phyloP scores from a whole-genome alignment of 805 yeast genomes.

The Spathaspora arborariae region DNA sequence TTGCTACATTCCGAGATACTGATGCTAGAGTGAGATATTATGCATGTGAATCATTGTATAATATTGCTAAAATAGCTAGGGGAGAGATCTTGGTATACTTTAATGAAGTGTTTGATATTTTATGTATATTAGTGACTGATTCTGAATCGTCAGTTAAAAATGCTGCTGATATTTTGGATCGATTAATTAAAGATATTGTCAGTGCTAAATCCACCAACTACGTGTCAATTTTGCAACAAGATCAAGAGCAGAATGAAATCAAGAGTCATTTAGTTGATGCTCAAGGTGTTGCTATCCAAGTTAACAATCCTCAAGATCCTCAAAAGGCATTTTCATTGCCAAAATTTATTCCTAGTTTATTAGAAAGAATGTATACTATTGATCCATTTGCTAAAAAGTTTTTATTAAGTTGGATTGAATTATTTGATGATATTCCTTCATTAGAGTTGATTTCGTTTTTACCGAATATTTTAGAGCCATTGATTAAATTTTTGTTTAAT shows the following conservation, averaged over 20 bases:
- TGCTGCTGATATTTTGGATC: slow-evolving; percentile 90
- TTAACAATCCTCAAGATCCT: slow-evolving; percentile 55
- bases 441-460: slow-evolving; percentile 80
- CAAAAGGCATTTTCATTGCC: slow-evolving; percentile 76
- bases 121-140: slow-evolving; percentile 87
- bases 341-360: slow-evolving; percentile 84
- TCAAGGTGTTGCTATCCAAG: slow-evolving; percentile 57
- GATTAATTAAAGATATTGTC: slow-evolving; percentile 89
- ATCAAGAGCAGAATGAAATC: slow-evolving; percentile 29
- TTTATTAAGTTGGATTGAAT: slow-evolving; percentile 87
- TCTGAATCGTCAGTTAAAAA: slow-evolving; percentile 88
- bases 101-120: slow-evolving; percentile 91
- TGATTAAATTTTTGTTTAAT: slow-evolving; percentile 68
- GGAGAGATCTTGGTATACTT: slow-evolving; percentile 90
- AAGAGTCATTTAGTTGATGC: slow-evolving; percentile 46
- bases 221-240: slow-evolving; percentile 62
- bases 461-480: slow-evolving; percentile 85
- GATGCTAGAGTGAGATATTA: slow-evolving; percentile 96
- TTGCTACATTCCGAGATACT: slow-evolving; percentile 94
- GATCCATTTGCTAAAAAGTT: slow-evolving; percentile 92
- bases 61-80: slow-evolving; percentile 93
- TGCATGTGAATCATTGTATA: slow-evolving; percentile 93
- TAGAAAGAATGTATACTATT: slow-evolving; percentile 86
- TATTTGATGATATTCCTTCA: slow-evolving; percentile 91
- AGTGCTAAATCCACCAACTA: slow-evolving; percentile 91